Conservation (phyloP, 108 stramenopile species). For the Conticribra guillardii region DNA sequence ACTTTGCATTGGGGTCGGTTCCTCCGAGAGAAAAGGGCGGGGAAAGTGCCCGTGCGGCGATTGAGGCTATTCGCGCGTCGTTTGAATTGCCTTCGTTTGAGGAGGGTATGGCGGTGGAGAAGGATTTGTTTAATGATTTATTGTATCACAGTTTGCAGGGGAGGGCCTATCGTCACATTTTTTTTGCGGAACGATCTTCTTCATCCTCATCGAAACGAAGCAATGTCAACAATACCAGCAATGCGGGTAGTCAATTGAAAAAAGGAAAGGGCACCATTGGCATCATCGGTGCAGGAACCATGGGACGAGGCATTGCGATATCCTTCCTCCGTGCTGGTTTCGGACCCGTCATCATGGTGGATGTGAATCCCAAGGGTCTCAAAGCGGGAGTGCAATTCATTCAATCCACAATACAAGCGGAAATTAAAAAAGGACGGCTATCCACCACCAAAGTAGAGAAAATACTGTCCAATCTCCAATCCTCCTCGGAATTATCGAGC, state of each 20-base stretch:
- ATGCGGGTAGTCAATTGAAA: conserved; percentile 6
- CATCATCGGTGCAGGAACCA: conserved; percentile 95
- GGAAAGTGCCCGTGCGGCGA: conserved; percentile 66
- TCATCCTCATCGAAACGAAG: conserved; percentile 42
- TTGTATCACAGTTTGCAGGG: conserved; percentile 76
- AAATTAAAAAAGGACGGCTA: conserved; percentile 61
- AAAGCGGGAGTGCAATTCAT: conserved; percentile 69
- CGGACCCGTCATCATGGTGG: conserved; percentile 83
- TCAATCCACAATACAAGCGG: conserved; percentile 54
- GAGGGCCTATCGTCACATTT: conserved; percentile 87
- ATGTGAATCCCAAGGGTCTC: conserved; percentile 75
- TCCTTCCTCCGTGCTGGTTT: conserved; percentile 90
- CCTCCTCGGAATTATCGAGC: conserved; percentile 49
- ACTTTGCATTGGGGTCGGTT: conserved; percentile 62
- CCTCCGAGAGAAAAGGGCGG: conserved; percentile 75
- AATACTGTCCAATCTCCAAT: conserved; percentile 22
- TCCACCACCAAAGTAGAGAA: conserved; percentile 37
- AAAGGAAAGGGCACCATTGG: conserved; percentile 57
- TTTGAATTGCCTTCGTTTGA: conserved; percentile 49
- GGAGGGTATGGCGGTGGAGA: conserved; percentile 76
- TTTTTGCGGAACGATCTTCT: conserved; percentile 92
- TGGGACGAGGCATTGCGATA: conserved; percentile 97
- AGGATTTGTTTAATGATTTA: conserved; percentile 61
- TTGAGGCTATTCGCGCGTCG: conserved; percentile 85
- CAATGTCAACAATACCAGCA: background rate